These are phyloP conservation scores for Neofusicoccum sp. DNA, from an alignment of 2,329 filamentous ascomycete species.

Conservation along the genomic window DNA sequence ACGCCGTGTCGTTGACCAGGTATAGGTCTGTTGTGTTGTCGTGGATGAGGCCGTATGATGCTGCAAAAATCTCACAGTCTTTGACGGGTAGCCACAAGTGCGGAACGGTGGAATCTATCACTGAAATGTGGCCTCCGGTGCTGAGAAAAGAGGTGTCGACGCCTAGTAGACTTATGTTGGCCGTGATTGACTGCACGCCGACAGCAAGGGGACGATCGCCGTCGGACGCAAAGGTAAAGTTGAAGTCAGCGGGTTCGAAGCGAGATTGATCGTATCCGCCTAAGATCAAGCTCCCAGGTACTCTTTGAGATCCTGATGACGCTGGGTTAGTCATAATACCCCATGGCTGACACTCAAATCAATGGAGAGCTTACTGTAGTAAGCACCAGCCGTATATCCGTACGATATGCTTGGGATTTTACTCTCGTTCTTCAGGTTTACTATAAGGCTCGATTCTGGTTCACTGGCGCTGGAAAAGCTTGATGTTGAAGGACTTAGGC, in stretches of 20 bases:
- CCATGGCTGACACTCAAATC: not conserved
- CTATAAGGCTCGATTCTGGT: slow-evolving; percentile 28
- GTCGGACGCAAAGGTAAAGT: slow-evolving; percentile 19
- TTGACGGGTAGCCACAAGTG: slow-evolving; percentile 26
- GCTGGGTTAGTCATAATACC: not conserved
- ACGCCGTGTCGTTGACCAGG: slow-evolving; percentile 38
- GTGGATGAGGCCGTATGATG: slow-evolving; percentile 40
- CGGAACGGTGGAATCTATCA: not conserved
- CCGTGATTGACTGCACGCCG: not conserved
- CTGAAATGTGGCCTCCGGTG: not conserved
- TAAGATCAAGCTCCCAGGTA: slow-evolving; percentile 37
- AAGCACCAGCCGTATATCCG: slow-evolving; percentile 36
- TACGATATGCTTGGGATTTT: slow-evolving; percentile 37
- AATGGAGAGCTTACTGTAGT: slow-evolving; percentile 25
- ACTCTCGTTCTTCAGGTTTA: slow-evolving; percentile 28
- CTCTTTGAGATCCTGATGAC: slow-evolving; percentile 24
- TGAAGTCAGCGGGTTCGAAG: slow-evolving; percentile 29
- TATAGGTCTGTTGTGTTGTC: slow-evolving; percentile 38
- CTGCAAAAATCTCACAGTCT: slow-evolving; percentile 41
- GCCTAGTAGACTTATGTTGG: not conserved
- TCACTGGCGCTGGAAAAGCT: slow-evolving; percentile 31
- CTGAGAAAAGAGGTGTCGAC: too few species aligned
- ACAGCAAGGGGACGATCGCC: not conserved
- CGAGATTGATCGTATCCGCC: slow-evolving; percentile 44
- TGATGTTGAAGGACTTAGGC: slow-evolving; percentile 19